These are phyloP conservation scores for Metschnikowia colocasiae DNA, from an alignment of 805 yeast genomes.

Conservation along the genomic window DNA sequence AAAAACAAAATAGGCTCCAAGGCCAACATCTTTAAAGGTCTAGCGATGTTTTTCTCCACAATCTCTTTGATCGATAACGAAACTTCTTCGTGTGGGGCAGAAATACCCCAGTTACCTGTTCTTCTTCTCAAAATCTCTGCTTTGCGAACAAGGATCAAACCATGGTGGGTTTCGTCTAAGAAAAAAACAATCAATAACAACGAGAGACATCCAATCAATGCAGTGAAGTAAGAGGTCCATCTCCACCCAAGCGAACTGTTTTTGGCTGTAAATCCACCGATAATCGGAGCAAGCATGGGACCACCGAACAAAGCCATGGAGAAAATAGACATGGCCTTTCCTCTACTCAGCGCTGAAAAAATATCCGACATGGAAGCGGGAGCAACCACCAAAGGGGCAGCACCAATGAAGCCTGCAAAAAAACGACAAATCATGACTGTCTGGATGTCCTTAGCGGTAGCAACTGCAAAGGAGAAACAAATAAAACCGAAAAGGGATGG, in stretches of 20 bases:
- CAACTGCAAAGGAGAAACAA: slow-evolving; percentile 49
- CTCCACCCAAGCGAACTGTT: slow-evolving; percentile 70
- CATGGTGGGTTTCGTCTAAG: slow-evolving; percentile 68
- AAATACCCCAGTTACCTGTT: slow-evolving; percentile 81
- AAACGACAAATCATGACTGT: slow-evolving; percentile 24
- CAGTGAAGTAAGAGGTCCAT: slow-evolving; percentile 73
- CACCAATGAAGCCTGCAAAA: slow-evolving; percentile 24
- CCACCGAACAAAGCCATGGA: slow-evolving; percentile 35
- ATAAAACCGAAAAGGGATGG: slow-evolving; percentile 54
- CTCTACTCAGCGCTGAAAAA: slow-evolving; percentile 17
- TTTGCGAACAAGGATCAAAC: slow-evolving; percentile 57
- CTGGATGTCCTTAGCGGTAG: slow-evolving; percentile 24
- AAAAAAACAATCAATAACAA: slow-evolving; percentile 40
- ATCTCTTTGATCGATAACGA: slow-evolving; percentile 43
- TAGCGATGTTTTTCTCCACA: slow-evolving; percentile 53
- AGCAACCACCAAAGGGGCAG: slow-evolving; percentile 25
- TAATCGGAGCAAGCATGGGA: slow-evolving; percentile 22
- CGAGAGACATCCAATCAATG: slow-evolving; percentile 52
- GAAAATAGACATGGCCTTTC: slow-evolving; percentile 23
- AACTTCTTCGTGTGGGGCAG: slow-evolving; percentile 63
- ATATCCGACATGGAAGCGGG: slow-evolving; percentile 25
- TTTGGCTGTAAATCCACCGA: slow-evolving; percentile 60
- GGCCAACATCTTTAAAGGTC: slow-evolving; percentile 66
- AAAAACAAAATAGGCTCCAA: slow-evolving; percentile 72
- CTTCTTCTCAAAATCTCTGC: slow-evolving; percentile 59